phyloP scores from a whole-genome alignment of 768 basidiomycete genomes.

The Lyophyllum semitale region DNA sequence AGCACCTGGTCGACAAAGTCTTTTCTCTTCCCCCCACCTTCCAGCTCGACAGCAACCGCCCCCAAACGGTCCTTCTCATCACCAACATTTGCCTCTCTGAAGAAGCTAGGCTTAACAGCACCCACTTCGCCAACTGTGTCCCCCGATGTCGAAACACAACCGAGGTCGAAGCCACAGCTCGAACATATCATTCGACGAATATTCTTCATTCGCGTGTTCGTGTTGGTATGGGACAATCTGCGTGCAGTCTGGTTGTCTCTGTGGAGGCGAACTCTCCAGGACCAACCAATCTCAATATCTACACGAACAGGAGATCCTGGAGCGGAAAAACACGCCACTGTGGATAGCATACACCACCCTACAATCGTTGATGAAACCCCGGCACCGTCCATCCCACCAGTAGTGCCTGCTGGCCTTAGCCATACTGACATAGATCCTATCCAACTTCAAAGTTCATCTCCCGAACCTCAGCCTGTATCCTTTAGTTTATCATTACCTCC shows the following conservation, averaged over 20 bases:
- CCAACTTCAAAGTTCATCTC: not conserved
- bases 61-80: conserved; percentile 68
- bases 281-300: conserved; percentile 7
- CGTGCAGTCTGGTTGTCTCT: conserved; percentile 62
- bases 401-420: not conserved
- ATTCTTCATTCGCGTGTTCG: conserved; percentile 71
- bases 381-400: conserved; percentile 2
- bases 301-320: conserved; percentile 1
- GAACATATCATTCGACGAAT: conserved; percentile 55
- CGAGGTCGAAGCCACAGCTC: conserved; percentile 39
- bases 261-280: conserved; percentile 10
- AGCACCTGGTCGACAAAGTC: conserved; percentile 60
- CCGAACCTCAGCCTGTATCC: conserved; percentile 4
- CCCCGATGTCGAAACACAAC: conserved; percentile 25
- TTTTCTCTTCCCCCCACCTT: conserved; percentile 43
- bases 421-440: conserved; percentile 10
- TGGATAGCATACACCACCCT: not conserved
- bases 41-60: conserved; percentile 24
- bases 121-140: conserved; percentile 23
- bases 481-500: conserved; percentile 14
- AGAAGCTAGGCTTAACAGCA: conserved; percentile 22
- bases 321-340: not conserved
- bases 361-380: not conserved
- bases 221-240: conserved; percentile 69
- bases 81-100: conserved; percentile 46